phyloP scores from a whole-genome alignment of 2,329 filamentous ascomycete species.

The Trichoderma asperellum region DNA sequence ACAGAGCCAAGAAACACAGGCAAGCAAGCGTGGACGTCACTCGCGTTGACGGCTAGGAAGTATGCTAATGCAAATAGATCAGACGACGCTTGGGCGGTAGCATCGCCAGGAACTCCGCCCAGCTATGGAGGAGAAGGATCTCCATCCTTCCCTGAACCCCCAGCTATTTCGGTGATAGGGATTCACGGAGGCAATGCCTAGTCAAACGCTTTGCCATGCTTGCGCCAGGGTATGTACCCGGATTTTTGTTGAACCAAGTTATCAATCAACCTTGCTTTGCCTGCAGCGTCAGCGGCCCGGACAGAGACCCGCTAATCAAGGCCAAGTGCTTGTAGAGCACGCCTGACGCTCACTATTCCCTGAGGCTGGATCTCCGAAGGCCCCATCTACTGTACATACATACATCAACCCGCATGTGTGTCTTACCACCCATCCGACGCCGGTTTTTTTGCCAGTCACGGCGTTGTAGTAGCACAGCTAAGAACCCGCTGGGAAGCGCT shows the following conservation, averaged over 20 bases:
- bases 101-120: background rate
- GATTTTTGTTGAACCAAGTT: background rate
- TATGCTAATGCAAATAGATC: background rate
- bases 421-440: constrained; percentile 3
- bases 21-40: background rate
- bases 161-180: background rate
- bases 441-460: background rate
- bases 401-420: background rate
- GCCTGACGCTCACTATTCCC: background rate
- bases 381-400: background rate
- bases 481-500: background rate
- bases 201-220: background rate
- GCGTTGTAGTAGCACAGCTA: background rate
- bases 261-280: background rate
- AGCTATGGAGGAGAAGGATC: background rate
- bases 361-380: constrained; percentile 1
- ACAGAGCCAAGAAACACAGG: background rate
- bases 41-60: background rate
- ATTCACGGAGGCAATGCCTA: background rate
- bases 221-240: background rate
- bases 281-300: constrained; percentile 1
- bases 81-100: background rate
- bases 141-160: background rate
- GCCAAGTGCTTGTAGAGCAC: background rate
- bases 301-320: background rate